Evolutionary conservation across 768 basidiomycete species (phyloP), one percentile per base, ranked within the genome.

Genomic region (Tulasnella sp.): DNA sequence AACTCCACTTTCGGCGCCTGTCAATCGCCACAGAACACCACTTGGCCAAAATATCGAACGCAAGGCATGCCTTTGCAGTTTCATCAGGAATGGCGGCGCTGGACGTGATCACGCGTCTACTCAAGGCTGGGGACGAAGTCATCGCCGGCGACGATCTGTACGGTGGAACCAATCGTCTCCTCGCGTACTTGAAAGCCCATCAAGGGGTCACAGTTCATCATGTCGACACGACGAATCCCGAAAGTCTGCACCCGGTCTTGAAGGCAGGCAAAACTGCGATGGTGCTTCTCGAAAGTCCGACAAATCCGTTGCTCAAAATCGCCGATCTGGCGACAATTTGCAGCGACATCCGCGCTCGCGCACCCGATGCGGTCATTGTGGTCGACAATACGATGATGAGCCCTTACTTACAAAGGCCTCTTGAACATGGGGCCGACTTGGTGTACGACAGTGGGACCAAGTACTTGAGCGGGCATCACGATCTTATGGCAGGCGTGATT

Each of bases 351-450:
- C 96, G 96, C 82, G 90, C 92, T 82, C 88, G 88, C 72, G 92
- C 92, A 23, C 91, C 92, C 10, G 89, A 93, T 82, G 95, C 95
- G 1, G 81, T 95, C 81, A 86, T 96, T 75, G 93, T 96, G 48
- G 95, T 95, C 32, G 98, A 99, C 84, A 99, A 99, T 83, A 99
- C 98, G 79, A 99, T 99, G 98, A 98, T 99, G 97, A 98, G 96
- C 83, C 98, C 98, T 20, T 99, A 98, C 85, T 87, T 99, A 9
- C 96, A 97, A 83, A 87, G 96, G 78, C 98, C 98, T 15, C 89
- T 99, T 51, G 95, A 99, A 82, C 92, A 98, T 74, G 98, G 97
- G 20, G 94, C 94, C 70, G 98, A 99, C 83, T 90, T 99, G 77
- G 96, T 98, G 11, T 99, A 99, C 82, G 98, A 99, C 84, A 96